Evolutionary conservation across 495 filamentous ascomycete species (phyloP).

Genomic region (Lepraria neglecta): DNA sequence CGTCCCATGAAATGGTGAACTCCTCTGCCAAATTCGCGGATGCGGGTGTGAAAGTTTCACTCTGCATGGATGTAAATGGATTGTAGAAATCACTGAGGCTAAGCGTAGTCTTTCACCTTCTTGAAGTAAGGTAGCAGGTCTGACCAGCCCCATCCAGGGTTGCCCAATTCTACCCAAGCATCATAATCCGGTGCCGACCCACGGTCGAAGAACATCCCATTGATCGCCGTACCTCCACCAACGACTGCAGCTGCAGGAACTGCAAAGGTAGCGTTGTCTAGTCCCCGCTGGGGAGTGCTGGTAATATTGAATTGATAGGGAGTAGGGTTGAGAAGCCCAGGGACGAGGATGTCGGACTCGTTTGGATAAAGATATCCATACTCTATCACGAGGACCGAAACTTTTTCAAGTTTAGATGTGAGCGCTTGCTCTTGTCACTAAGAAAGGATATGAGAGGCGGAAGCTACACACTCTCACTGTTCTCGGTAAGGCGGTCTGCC

Average conservation of each 20-base stretch:
- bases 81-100: neutral
- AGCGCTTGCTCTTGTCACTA: conserved; percentile 1
- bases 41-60: conserved; percentile 35
- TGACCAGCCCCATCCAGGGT: conserved; percentile 38
- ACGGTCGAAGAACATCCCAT: conserved; percentile 30
- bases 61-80: conserved; percentile 20
- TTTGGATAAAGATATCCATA: conserved; percentile 38
- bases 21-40: conserved; percentile 28
- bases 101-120: conserved; percentile 26
- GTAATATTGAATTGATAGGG: conserved; percentile 32
- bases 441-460: neutral
- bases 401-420: conserved; percentile 23
- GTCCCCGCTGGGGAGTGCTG: conserved; percentile 33
- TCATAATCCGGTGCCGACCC: conserved; percentile 31
- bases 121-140: conserved; percentile 37
- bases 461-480: conserved; percentile 21
- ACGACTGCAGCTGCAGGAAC: conserved; percentile 30
- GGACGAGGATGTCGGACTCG: conserved; percentile 32
- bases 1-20: conserved; percentile 32
- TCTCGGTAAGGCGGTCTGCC: conserved; percentile 43
- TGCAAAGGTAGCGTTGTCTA: conserved; percentile 34
- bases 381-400: conserved; percentile 40
- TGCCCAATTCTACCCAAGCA: conserved; percentile 38
- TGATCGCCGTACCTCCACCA: conserved; percentile 27
- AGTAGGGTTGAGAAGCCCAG: conserved; percentile 30